A percentile compares a stretch with the other conserved stretches of the same genome.
phyloP scores from a whole-genome alignment of 2,329 filamentous ascomycete species.

The Alternaria dauci region DNA sequence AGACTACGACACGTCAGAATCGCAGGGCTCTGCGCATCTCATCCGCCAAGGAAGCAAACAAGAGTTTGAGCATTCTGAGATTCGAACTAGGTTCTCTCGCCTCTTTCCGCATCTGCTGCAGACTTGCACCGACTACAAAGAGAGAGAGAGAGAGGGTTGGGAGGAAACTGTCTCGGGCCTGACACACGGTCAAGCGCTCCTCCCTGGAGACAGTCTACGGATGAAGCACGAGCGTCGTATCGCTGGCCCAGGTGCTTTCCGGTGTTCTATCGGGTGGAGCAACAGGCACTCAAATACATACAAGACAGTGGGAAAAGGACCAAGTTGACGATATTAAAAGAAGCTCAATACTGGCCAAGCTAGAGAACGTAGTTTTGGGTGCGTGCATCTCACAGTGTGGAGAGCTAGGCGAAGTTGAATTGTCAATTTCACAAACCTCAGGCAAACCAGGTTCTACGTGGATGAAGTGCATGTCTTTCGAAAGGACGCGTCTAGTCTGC shows the following conservation, averaged over 20 bases:
- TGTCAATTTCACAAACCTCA: no score
- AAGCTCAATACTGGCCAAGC: not conserved
- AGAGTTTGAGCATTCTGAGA: conserved; percentile 1
- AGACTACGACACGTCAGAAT: not conserved
- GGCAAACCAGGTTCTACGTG: no score
- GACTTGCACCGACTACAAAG: not conserved
- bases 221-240: not conserved
- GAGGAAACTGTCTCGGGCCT: not conserved
- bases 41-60: not conserved
- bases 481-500: no score
- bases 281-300: not conserved
- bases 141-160: not conserved
- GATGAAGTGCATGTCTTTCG: no score
- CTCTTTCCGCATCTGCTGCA: not conserved
- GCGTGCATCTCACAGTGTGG: no score
- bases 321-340: not conserved
- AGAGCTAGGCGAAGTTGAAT: no score
- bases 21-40: not conserved
- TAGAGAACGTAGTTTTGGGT: no score
- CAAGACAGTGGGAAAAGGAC: not conserved
- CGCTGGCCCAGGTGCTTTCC: not conserved
- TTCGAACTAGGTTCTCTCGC: conserved; percentile 9
- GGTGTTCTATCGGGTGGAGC: not conserved
- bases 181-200: not conserved
- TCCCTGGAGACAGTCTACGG: no score